Base-by-base conservation (phyloP, 1,139 yeast genomes). In the Diutina sp. region DNA sequence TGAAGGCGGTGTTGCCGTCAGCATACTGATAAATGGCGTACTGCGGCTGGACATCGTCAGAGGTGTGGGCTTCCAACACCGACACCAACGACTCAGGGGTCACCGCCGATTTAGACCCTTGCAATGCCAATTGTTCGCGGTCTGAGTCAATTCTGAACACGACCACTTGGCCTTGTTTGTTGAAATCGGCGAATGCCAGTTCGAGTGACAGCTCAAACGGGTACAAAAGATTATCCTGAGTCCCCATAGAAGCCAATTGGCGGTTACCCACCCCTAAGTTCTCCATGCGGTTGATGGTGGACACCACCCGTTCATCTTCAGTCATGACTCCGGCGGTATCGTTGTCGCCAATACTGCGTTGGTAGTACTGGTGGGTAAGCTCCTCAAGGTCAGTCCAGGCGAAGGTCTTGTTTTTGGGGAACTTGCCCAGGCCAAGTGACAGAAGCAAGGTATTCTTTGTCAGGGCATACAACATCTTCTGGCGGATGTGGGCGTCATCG, bases 381-480 rank as follows among this genome's bases (percentile, higher is more conserved):
- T 93, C 99, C 11, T 76, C 80, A 30, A 76, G 59, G 68, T 72
- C 69, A 66, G 85, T 65, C 84, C 88, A 78, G 70, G 82, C 74
- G 72, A 84, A 63, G 66, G 70, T 63, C 67, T 81, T 65, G 46
- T 70, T 69, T 55, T 83, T 78, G 44, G 77, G 72, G 65, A 90
- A 83, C 56, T 77, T 72, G 61, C 80, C 83, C 6, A 86, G 71
- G 2, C 95, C 95, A 56, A 93, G 74, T 60, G 85, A 84, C 60
- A 87, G 80, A 56, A 87, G 71, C 55, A 93, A 70, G 0, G 95
- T 83, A 65, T 83, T 85, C 61, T 89, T 89, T 21, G 95, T 85
- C 2, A 97, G 87, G 3, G 99, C 98, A 69, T 91, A 95, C 57
- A 93, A 76, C 98, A 93, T 93, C 68, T 93, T 93, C 58, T 82